phyloP scores from a whole-genome alignment of 208 protist species.

The Leishmania gerbilli region DNA sequence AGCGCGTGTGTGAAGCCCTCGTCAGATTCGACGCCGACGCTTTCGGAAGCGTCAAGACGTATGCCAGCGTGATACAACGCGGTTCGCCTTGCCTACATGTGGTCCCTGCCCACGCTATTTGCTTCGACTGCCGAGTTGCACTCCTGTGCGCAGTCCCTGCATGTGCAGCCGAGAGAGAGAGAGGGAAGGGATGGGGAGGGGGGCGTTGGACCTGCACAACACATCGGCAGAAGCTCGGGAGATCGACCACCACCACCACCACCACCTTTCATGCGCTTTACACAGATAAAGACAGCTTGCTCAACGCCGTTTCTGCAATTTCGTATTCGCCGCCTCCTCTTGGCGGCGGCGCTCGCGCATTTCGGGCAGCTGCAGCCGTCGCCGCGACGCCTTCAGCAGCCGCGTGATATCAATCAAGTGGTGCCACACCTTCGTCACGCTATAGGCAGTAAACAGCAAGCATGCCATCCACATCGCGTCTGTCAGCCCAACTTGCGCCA shows the following conservation, averaged over 20 bases:
- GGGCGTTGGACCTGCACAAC: not conserved
- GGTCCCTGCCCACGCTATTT: not conserved
- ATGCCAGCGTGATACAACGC: not conserved
- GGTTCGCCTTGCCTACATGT: not conserved
- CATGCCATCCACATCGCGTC: slow-evolving; percentile 45
- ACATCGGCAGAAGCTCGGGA: not conserved
- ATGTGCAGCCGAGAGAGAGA: not conserved
- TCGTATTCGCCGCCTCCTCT: slow-evolving; percentile 11
- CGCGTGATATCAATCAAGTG: slow-evolving; percentile 63
- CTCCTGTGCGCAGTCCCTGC: not conserved
- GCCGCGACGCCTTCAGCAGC: slow-evolving; percentile 61
- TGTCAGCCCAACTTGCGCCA: not conserved
- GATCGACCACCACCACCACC: not conserved
- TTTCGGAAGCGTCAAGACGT: not conserved
- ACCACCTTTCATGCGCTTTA: not conserved
- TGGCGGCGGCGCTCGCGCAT: slow-evolving; percentile 9
- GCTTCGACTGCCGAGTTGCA: not conserved
- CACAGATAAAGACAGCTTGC: not conserved
- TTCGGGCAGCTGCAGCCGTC: slow-evolving; percentile 43
- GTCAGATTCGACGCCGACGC: not conserved
- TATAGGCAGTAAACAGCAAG: slow-evolving; percentile 69
- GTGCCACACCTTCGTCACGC: slow-evolving; percentile 34
- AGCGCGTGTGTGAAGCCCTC: not conserved
- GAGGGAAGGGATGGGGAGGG: not conserved
- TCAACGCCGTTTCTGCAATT: slow-evolving; percentile 6